A percentile compares a stretch with the other conserved stretches of the same genome.
Conservation (phyloP, 305 asterid species). For the Plantago lanceolata region DNA sequence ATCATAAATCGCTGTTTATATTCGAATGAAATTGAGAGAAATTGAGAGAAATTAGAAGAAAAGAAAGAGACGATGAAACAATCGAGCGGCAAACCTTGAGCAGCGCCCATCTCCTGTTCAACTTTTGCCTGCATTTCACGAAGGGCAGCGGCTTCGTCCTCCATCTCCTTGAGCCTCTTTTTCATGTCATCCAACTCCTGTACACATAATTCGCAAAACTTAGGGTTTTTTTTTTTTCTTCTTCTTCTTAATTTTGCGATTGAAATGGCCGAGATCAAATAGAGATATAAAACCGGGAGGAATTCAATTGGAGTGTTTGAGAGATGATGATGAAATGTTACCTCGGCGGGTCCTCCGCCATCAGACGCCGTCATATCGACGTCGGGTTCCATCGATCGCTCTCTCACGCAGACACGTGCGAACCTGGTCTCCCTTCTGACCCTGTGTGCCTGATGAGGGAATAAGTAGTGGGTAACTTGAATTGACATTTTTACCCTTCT, state of each 20-base stretch:
- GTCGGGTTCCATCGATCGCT: slow-evolving; percentile 44
- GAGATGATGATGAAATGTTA: neutral
- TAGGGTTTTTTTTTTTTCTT: slow-evolving; percentile 34
- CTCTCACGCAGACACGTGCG: slow-evolving; percentile 5
- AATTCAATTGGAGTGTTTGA: neutral
- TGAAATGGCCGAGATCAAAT: neutral
- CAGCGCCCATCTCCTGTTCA: slow-evolving; percentile 66
- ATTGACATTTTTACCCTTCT: no score
- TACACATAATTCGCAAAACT: slow-evolving; percentile 3
- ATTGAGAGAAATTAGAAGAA: neutral
- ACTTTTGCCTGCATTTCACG: slow-evolving; percentile 83
- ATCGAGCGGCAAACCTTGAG: slow-evolving; percentile 50
- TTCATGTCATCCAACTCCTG: slow-evolving; percentile 69
- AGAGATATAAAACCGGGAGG: neutral
- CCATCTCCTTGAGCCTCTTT: slow-evolving; percentile 71
- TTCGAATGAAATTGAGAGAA: neutral
- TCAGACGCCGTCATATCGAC: slow-evolving; percentile 52
- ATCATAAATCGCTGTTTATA: no score
- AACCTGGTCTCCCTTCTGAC: no score
- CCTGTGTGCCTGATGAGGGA: no score
- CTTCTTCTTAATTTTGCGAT: neutral
- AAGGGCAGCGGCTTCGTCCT: slow-evolving; percentile 70
- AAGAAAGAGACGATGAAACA: neutral
- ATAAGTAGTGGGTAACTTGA: no score
- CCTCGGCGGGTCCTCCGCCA: slow-evolving; percentile 40